Percentiles rank a stretch among this genome's conserved stretches.
Conservation (phyloP, 2,329 filamentous ascomycete species). For the Epichloe bromicola region DNA sequence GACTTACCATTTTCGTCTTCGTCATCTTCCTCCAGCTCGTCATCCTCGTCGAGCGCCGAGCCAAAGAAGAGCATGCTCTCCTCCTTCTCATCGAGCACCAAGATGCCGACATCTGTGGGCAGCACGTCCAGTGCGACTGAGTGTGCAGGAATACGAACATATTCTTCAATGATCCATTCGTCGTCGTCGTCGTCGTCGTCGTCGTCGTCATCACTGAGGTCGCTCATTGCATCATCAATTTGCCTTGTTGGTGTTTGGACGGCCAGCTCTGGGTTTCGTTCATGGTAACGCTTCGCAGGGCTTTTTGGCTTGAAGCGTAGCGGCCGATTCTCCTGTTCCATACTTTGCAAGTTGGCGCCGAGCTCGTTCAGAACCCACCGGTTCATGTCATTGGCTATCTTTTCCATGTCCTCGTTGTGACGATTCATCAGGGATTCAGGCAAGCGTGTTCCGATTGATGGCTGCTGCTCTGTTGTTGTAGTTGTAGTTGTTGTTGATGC, state of each 20-base stretch:
- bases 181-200: slow-evolving; percentile 30
- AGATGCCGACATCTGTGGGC: slow-evolving; percentile 38
- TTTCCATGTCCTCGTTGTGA: slow-evolving; percentile 32
- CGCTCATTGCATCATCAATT: slow-evolving; percentile 22
- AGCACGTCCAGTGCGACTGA: slow-evolving; percentile 33
- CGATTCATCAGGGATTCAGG: slow-evolving; percentile 20
- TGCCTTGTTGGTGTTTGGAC: background rate
- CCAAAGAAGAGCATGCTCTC: slow-evolving; percentile 48
- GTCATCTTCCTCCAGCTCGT: slow-evolving; percentile 44
- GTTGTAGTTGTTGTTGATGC: slow-evolving; percentile 3
- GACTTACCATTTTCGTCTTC: slow-evolving; percentile 51
- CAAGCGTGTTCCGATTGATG: slow-evolving; percentile 15
- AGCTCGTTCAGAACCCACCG: slow-evolving; percentile 47
- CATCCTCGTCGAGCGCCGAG: slow-evolving; percentile 46
- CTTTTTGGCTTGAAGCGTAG: slow-evolving; percentile 43
- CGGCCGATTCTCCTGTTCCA: slow-evolving; percentile 28
- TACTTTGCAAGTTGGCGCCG: slow-evolving; percentile 34
- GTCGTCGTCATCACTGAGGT: slow-evolving; percentile 32
- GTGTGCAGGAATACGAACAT: slow-evolving; percentile 45
- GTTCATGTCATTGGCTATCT: slow-evolving; percentile 42
- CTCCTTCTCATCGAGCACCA: slow-evolving; percentile 45
- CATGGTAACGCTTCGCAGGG: slow-evolving; percentile 39
- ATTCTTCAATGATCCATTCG: slow-evolving; percentile 53
- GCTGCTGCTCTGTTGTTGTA: slow-evolving; percentile 5
- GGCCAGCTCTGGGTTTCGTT: slow-evolving; percentile 36